phyloP scores from a whole-genome alignment of 2,329 filamentous ascomycete genomes.

The Trichoderma koningii region DNA sequence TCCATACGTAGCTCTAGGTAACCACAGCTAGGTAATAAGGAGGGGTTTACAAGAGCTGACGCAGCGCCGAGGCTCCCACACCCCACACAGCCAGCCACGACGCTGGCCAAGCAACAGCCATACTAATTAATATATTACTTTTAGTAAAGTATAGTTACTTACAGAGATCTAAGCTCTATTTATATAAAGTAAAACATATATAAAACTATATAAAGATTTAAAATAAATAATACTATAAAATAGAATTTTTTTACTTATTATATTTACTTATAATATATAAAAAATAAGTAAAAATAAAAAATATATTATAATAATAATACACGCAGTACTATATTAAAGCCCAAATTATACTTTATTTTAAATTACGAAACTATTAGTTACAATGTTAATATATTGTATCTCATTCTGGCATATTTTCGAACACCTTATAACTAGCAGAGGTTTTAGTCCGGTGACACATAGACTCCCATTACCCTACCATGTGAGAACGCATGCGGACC shows the following conservation, averaged over 20 bases:
- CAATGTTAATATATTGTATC: conserved; percentile 1
- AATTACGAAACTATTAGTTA: conserved; percentile 21
- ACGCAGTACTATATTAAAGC: too few species aligned
- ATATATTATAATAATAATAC: not conserved
- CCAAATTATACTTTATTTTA: not conserved
- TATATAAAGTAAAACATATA: too few species aligned
- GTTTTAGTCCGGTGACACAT: not conserved
- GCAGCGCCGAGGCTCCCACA: not conserved
- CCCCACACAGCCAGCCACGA: conserved; percentile 23
- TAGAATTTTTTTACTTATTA: too few species aligned
- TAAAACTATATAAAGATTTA: too few species aligned
- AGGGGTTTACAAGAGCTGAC: conserved; percentile 8
- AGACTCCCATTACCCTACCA: conserved; percentile 1
- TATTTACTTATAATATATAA: too few species aligned
- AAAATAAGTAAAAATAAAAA: too few species aligned
- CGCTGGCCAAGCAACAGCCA: not conserved
- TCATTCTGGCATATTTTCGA: conserved; percentile 5
- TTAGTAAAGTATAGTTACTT: not conserved
- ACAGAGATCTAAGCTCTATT: not conserved
- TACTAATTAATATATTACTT: not conserved
- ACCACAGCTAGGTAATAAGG: not conserved
- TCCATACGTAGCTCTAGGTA: not conserved
- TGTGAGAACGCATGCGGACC: not conserved
- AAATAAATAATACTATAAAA: too few species aligned
- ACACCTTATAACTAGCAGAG: conserved; percentile 21